Evolutionary conservation across 139 green algal species (phyloP).

Genomic region (Nannochloris sp.): DNA sequence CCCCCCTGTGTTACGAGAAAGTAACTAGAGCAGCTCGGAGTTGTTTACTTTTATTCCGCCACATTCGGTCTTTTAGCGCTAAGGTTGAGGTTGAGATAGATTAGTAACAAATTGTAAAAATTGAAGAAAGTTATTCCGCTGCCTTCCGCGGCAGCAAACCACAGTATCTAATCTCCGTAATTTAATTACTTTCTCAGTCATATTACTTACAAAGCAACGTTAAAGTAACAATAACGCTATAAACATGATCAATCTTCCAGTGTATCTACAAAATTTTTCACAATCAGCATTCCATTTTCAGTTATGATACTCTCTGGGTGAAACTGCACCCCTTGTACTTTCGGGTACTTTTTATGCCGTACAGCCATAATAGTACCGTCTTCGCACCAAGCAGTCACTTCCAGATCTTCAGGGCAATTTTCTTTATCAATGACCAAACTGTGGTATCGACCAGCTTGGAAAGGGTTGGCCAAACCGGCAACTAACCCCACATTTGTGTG

Average conservation of each 20-base stretch:
- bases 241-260: background rate
- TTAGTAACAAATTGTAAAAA: no score
- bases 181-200: background rate
- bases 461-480: constrained; percentile 66
- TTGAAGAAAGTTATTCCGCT: no score
- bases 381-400: constrained; percentile 95
- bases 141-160: background rate
- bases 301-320: constrained; percentile 97
- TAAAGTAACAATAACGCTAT: background rate
- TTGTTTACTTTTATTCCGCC: background rate
- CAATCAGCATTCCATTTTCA: constrained; percentile 74
- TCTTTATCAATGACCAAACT: constrained; percentile 89
- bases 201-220: background rate
- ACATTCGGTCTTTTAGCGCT: no score
- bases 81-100: no score
- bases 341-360: constrained; percentile 68
- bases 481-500: constrained; percentile 79
- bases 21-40: no score
- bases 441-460: constrained; percentile 84
- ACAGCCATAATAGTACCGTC: constrained; percentile 97
- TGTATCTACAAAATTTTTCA: constrained; percentile 75
- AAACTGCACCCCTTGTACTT: constrained; percentile 93
- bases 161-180: background rate
- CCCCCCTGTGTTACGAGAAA: no score
- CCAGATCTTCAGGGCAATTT: constrained; percentile 80